Base-by-base conservation (phyloP, 169 alveolate genomes). In the Eimeria sp. region DNA sequence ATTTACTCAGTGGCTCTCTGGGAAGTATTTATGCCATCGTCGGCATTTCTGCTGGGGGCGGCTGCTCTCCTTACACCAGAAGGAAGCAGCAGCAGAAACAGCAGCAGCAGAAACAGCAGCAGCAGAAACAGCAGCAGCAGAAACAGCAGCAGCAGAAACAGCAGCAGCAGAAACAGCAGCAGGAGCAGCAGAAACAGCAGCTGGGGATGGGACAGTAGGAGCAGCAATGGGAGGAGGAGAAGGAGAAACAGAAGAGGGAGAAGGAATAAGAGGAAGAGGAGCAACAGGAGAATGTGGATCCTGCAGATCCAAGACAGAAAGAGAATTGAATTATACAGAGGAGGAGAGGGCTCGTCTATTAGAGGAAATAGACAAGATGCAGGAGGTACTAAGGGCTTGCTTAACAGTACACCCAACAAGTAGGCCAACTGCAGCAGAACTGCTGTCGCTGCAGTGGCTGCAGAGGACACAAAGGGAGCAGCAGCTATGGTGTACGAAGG, bases 371-470 rank as follows among this genome's bases (percentile, higher is more conserved):
- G 67, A 78, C 40, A 54, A 78, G 47, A 34, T 47, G 89, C 58
- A 27, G 43, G 67, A 87, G 63, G 18, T 87, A 11, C 83, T 87
- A 30, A 58, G 94, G 34, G 78, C 83, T 22, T 40, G 57, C 18
- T 73, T 87, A 25, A 70, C 25, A 40, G n/a, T 87, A 45, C 80
- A 89, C 43, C 95, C 95, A 0, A 51, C 61, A 43, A 40, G 89
- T 54, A 63, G 95, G 43, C 61, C 80, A 3, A 25, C 89, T 4
- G 86, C 95, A 11, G 87, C 89, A 7, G 95, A 67, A 13, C 58
- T 78, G n/a, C 58, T n/a, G 57, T 16, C 54, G 16, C 88, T 89
- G 27, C 70, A 47, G 34, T 89, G 95, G 88, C 94, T 63, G 63
- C 78, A 70, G 94, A 10, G 14, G 67, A 5, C 70, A 5, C 61